A percentile compares a stretch with the other conserved stretches of the same genome.
These are phyloP conservation scores for Tricholoma saponaceum DNA, from an alignment of 768 basidiomycete species.

Conservation along the genomic window DNA sequence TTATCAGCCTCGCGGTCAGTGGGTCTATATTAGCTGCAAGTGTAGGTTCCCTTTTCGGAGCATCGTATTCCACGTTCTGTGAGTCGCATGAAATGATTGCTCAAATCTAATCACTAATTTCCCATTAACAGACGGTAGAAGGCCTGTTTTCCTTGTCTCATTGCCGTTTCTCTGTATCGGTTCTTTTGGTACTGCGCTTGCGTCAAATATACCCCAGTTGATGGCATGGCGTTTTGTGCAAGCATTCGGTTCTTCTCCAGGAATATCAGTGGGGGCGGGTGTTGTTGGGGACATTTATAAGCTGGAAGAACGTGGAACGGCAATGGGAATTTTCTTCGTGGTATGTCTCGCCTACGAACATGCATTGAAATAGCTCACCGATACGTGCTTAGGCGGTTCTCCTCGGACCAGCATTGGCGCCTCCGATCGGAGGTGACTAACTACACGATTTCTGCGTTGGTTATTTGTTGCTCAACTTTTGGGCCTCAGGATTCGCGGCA, in stretches of 20 bases:
- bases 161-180: constrained; percentile 56
- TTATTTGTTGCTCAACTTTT: not conserved
- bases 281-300: constrained; percentile 59
- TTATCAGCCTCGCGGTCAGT: constrained; percentile 31
- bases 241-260: constrained; percentile 58
- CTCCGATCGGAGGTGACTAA: constrained; percentile 46
- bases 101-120: not conserved
- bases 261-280: constrained; percentile 45
- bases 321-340: constrained; percentile 35
- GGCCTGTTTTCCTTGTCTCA: constrained; percentile 51
- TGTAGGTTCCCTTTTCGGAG: constrained; percentile 27
- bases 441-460: not conserved
- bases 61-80: constrained; percentile 38
- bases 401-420: constrained; percentile 59
- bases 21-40: constrained; percentile 29
- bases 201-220: constrained; percentile 38
- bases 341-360: constrained; percentile 7
- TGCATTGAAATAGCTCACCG: not conserved
- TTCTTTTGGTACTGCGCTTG: constrained; percentile 53
- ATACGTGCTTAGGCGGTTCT: constrained; percentile 38
- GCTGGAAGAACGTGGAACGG: constrained; percentile 49
- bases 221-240: constrained; percentile 60
- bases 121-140: constrained; percentile 48
- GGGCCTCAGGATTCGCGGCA: constrained; percentile 38
- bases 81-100: constrained; percentile 5